Base-by-base conservation (phyloP, 495 filamentous ascomycete genomes). In the Aspergillus funiculosus region DNA sequence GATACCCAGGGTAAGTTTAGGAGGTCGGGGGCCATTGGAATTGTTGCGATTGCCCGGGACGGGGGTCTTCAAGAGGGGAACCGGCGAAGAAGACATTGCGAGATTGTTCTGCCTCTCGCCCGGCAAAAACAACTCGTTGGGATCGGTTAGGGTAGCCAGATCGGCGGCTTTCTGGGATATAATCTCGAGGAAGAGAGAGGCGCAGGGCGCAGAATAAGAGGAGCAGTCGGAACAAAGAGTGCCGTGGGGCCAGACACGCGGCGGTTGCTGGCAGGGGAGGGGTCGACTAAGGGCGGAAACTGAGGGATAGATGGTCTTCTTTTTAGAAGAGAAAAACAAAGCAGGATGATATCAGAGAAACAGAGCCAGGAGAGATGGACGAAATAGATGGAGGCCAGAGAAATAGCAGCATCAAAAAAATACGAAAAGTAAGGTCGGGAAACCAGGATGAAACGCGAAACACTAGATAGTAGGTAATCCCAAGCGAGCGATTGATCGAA, bases 1-100 rank as follows among this genome's bases (percentile, higher is more conserved):
- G 24, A 95, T 95, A 15, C 88, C 85, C 37, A 95, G 76, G 22
- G 88, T 89, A 37, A 95, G 74, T 54, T 87, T 82, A 15, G 89
- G 89, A 30, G 82, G 72, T 59, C 85, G 75, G 18, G 75, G 67
- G 43, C 77, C 60, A 43, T 57, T 57, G 53, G 74, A 68, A 43
- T 76, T 77, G 46, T 68, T 71, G 62, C 84, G 82, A 55, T 74
- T 74, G 48, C 88, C 86, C 20, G 85, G 84, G 44, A 94, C 82
- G 44, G 88, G 86, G 28, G 89, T 87, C 32, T 89, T 85, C 26
- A 91, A 79, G 39, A 94, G 78, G 38, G 89, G 88, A 17, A 90
- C 80, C 47, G 52, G 30, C 7, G 56, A 81, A 25, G 86, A 80
- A 36, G 86, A 83, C 85, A 92, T 90, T 54, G 73, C 77, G 63